Evolutionary conservation across 2,329 filamentous ascomycete species (phyloP), one percentile per base, ranked within the genome.

Genomic region (Alternaria ethzedia): DNA sequence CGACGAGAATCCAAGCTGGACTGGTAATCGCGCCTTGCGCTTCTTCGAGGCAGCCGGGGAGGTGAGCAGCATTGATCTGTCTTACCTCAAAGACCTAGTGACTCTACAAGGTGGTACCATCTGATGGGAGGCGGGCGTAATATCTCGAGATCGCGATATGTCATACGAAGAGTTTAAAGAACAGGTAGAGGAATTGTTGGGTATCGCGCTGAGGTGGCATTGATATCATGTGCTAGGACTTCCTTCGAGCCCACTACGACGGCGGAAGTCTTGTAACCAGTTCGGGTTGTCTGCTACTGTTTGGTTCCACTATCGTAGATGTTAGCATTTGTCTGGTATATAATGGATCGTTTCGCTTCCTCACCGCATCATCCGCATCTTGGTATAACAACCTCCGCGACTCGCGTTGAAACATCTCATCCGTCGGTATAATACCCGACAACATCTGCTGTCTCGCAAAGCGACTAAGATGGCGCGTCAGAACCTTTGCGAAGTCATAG

Each of bases 381-480:
- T 82, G 79, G 59, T 82, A 85, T 3, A 84, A 54, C n/a, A 85
- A 75, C 20, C 75, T 71, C 32, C 83, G 72, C 7, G 83, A 81
- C 57, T 84, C 79, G 5, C 69, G 69, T 67, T 85, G 83, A 30
- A 85, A 79, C 81, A 84, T 83, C 44, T 84, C 82, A 62, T 85
- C 83, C 1, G 82, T 83, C 8, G 83, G 76, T 15, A 81, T 71
- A 5, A 82, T 59, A 20, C 80, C 81, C 32, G 73, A 41, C 23
- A 66, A 51, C 63, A 75, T 75, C 17, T 78, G 75, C 65, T 80
- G 76, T 64, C 80, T 78, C 15, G 81, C 82, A 62, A 78, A 83
- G 20, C 73, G 76, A 51, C 81, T 81, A 1, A 84, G 74, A 44
- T 80, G 70, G 6, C 81, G 75, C 8, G 82, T 81, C 17, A 84